Evolutionary conservation across 495 filamentous ascomycete genomes (phyloP), one percentile per base, ranked within the genome.

Genomic region (Acidiella bohemica): DNA sequence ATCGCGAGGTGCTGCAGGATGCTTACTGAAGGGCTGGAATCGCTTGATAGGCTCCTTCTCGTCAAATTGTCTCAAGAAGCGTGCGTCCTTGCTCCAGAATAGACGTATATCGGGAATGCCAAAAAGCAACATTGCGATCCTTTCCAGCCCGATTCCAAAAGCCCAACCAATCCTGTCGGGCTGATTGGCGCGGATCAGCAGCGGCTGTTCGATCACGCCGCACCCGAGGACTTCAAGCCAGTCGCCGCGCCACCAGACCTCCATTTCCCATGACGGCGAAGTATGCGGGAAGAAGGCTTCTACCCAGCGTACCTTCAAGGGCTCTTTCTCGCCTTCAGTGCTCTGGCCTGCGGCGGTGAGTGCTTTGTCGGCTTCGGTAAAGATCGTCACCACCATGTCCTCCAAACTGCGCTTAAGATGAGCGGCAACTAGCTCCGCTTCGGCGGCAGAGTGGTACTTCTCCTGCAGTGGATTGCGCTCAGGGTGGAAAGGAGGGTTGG

Each of bases 221-320:
- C 82, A 93, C 3, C 92, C 90, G 2, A 97, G 68, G 4, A 96
- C 70, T 62, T 96, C 90, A 5, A 97, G 75, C 90, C 90, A 97
- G 51, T 84, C 79, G 28, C 80, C 85, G 56, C 84, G 76, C 76
- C 88, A 96, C 65, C 82, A 86, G 12, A 97, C 83, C 56, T 97
- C 90, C 9, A 97, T 67, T 50, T 97, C 90, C 84, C 84, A 97
- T 0, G 79, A 86, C 0, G 92, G 90, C 29, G 75, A 82, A 0
- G 90, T 97, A 56, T 95, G 96, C 5, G 90, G 90, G 64, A 97
- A 85, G 59, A 93, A 96, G 3, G 90, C 85, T 56, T 95, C 87
- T 3, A 96, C 77, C 90, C 90, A 97, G 36, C 90, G 75, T 32
- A 94, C 73, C 53, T 73, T 77, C 30, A 96, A 61, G 18, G 87